Base-by-base conservation (phyloP, 1,139 yeast species). In the Candida tunisiensis region DNA sequence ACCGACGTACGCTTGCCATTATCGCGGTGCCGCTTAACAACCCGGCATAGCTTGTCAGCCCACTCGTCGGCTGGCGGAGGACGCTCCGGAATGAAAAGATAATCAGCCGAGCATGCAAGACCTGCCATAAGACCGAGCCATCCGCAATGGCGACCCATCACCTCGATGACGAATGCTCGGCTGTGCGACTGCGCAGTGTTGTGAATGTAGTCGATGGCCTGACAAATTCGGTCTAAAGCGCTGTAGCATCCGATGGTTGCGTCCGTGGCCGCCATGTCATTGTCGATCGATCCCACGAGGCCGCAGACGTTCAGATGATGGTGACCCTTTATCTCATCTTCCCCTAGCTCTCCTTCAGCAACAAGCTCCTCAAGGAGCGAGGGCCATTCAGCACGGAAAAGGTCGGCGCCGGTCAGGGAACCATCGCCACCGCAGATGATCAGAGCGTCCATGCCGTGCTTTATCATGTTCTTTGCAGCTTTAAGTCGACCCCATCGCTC, bases 401-500 rank as follows among this genome's bases (percentile, higher is more conserved):
- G 60, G 50, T 88, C 96, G 9, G 98, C 98, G 42, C 98, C 98
- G 2, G 98, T 88, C 39, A 88, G 62, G 1, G 96, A 83, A 30
- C 98, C 98, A 49, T 88, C 98, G 56, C 98, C 98, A 45, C 98
- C 98, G 57, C 95, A 82, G n/a, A 88, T 95, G 41, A 88, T 74
- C 39, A 88, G 63, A 1, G 94, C 96, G 49, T 88, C 96, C 37
- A 88, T 85, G 34, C 96, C 96, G 31, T 79, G 74, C 29, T 62
- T 65, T 44, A 85, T 71, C 70, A 85, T 65, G 52, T 85, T 80
- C 49, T 70, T 71, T 32, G 93, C 91, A 25, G 83, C 94, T 31
- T 56, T 49, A 35, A 82, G 62, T 44, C 98, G 68, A 27, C 98
- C 96, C 30, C 61, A 60, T 34, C 93, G 69, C 49, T 83, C 91